phyloP scores from a whole-genome alignment of 768 basidiomycete genomes.

The Termitomyces sp. region DNA sequence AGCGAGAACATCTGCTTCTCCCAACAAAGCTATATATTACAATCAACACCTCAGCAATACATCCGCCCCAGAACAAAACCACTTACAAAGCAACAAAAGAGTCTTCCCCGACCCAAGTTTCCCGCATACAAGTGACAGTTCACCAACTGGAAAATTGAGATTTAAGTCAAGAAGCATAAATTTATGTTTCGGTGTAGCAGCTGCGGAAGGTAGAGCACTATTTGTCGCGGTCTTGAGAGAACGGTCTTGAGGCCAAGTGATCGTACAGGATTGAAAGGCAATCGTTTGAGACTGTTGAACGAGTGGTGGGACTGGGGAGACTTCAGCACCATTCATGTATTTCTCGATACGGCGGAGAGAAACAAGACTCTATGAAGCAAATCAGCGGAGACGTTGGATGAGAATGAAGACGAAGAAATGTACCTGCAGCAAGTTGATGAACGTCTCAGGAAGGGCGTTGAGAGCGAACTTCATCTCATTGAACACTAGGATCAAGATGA shows the following conservation, averaged over 20 bases:
- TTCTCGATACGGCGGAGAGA: conserved; percentile 89
- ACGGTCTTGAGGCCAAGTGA: conserved; percentile 88
- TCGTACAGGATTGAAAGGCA: conserved; percentile 76
- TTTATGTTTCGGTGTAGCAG: conserved; percentile 70
- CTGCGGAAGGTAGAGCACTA: conserved; percentile 44
- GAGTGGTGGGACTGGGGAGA: conserved; percentile 55
- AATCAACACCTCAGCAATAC: conserved; percentile 5
- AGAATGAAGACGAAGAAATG: background rate
- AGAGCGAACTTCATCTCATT: conserved; percentile 84
- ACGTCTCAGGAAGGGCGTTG: conserved; percentile 84
- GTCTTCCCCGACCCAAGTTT: conserved; percentile 90
- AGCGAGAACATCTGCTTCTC: conserved; percentile 80
- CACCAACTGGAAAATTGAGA: conserved; percentile 71
- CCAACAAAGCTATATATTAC: conserved; percentile 56
- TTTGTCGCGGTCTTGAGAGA: conserved; percentile 21
- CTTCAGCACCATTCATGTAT: conserved; percentile 74
- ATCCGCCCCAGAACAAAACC: background rate
- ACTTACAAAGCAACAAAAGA: conserved; percentile 61
- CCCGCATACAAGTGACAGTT: conserved; percentile 82
- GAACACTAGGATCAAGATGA: conserved; percentile 51
- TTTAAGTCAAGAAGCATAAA: conserved; percentile 79
- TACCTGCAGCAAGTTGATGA: conserved; percentile 86
- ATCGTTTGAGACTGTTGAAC: conserved; percentile 54
- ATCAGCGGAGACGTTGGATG: background rate
- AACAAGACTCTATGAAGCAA: conserved; percentile 53